Conservation (phyloP, 768 basidiomycete genomes). For the Tricholoma hemisulphureum region DNA sequence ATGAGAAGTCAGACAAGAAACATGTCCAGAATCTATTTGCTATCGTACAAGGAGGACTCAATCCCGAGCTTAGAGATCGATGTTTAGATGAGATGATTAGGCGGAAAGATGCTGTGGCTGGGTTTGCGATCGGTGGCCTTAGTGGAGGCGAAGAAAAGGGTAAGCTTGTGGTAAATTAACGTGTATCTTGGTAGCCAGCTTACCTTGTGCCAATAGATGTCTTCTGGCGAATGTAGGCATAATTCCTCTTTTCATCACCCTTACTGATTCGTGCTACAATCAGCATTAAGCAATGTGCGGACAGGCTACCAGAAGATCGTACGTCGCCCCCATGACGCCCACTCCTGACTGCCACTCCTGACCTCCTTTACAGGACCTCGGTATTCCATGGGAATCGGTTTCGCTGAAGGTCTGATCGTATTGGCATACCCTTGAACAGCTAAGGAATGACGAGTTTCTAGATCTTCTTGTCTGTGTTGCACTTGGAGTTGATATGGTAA, state of each 20-base stretch:
- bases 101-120: conserved; percentile 73
- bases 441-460: conserved; percentile 23
- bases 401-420: conserved; percentile 69
- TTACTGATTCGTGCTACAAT: background rate
- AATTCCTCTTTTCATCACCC: background rate
- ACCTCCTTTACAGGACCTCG: conserved; percentile 59
- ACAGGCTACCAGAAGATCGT: conserved; percentile 77
- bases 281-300: conserved; percentile 82
- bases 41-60: conserved; percentile 87
- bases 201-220: conserved; percentile 46
- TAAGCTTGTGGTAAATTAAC: conserved; percentile 18
- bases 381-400: conserved; percentile 92
- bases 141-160: conserved; percentile 94
- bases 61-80: conserved; percentile 63
- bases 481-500: conserved; percentile 89
- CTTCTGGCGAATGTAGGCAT: conserved; percentile 79
- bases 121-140: conserved; percentile 87
- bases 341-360: conserved; percentile 8
- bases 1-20: conserved; percentile 64
- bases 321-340: conserved; percentile 26
- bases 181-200: background rate
- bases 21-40: conserved; percentile 83
- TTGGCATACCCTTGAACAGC: background rate
- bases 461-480: conserved; percentile 90
- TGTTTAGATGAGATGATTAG: conserved; percentile 83